A percentile compares a stretch with the other conserved stretches of the same genome.
Conservation (phyloP, 805 yeast species). For the Blastobotrys parvus region DNA sequence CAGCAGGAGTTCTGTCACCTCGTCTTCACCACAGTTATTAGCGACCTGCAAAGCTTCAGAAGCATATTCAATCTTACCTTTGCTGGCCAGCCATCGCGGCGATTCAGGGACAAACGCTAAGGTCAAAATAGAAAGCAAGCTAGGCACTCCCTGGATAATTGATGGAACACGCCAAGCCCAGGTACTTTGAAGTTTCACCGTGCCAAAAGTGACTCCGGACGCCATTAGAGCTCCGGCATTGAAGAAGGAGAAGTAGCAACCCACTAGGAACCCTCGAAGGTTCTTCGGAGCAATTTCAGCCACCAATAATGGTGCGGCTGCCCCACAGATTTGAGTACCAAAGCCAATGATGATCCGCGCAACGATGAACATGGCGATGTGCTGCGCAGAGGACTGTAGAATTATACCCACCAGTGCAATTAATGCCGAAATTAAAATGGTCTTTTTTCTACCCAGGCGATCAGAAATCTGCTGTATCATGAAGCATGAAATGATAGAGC, state of each 20-base stretch:
- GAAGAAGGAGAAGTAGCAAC: conserved; percentile 56
- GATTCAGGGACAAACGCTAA: conserved; percentile 38
- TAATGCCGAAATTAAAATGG: conserved; percentile 49
- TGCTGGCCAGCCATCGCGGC: conserved; percentile 38
- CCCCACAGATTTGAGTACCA: conserved; percentile 66
- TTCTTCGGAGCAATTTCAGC: conserved; percentile 64
- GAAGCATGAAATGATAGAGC: not conserved
- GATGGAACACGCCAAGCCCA: conserved; percentile 63
- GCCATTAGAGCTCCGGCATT: conserved; percentile 65
- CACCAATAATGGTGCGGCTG: conserved; percentile 79
- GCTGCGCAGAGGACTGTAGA: conserved; percentile 34
- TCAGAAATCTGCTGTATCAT: conserved; percentile 1
- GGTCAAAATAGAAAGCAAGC: conserved; percentile 38
- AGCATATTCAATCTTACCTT: conserved; percentile 25
- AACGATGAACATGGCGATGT: conserved; percentile 56
- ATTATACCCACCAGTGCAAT: conserved; percentile 43
- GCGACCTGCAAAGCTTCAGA: not conserved
- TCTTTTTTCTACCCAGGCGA: conserved; percentile 51
- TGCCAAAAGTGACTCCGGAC: conserved; percentile 69
- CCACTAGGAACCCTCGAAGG: conserved; percentile 29
- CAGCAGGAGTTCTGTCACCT: not conserved
- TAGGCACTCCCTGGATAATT: conserved; percentile 50
- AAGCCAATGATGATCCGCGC: conserved; percentile 65
- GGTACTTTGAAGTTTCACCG: conserved; percentile 38
- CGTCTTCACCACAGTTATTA: not conserved